Evolutionary conservation across 306 rosid species (phyloP), one percentile per base, ranked within the genome.

Genomic region (Cucumis cinereus): DNA sequence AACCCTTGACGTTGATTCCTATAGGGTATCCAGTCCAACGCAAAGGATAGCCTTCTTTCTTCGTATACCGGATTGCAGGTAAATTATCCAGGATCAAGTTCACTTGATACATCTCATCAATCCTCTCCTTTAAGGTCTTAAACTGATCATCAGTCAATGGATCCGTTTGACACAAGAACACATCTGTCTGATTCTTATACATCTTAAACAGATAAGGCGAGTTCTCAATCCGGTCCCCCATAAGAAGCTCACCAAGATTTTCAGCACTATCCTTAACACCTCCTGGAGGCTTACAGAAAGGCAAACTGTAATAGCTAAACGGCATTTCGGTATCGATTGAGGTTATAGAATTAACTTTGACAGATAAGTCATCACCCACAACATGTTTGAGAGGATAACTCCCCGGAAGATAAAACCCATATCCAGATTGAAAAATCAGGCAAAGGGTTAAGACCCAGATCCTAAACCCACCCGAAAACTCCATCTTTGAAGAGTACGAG

Each of bases 181-280:
- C 85, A 82, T 88, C 90, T 2, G 97, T 71, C 83, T 93, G 87
- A 77, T 93, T 93, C 53, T 81, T 80, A 76, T 62, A 76, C 95
- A 88, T 93, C 85, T 81, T 87, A 77, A 93, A 93, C 85, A 38
- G 81, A 77, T 93, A 93, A 0, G 98, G 98, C 2, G 98, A 93
- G 77, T 84, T 93, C 86, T 93, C 98, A 82, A 93, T 93, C 86
- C 96, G 96, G 81, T 93, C 98, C 53, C 98, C 97, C 98, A 93
- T 88, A 33, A 93, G 96, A 70, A 93, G 90, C 89, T 93, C 98
- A n/a, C 98, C 98, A 24, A 93, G 98, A 85, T 93, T 93, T 90
- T 93, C 98, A 55, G 97, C 97, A 78, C 90, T 90, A 61, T 93
- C 97, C 84, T 90, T 93, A 71, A 93, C 90, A 64, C 97, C 98